Percentiles rank a stretch among this genome's conserved stretches.
Conservation (phyloP, 2,329 filamentous ascomycete species). For the Niveomyces coronatus region DNA sequence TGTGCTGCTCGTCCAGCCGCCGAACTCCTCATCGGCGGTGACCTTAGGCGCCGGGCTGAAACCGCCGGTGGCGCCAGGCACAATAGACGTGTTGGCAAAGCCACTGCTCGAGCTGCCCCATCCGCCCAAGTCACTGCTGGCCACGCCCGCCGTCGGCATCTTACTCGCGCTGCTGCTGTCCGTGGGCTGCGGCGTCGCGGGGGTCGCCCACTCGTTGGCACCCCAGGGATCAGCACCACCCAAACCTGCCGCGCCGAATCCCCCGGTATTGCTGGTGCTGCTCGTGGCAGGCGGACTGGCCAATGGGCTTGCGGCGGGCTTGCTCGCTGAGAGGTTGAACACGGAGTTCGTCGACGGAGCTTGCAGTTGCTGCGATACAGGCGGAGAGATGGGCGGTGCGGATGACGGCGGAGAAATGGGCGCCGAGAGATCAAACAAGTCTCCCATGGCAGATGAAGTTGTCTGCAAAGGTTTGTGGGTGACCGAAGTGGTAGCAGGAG, state of each 20-base stretch:
- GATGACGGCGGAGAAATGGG: slow-evolving; percentile 36
- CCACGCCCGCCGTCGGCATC: too few species aligned
- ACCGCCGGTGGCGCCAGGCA: slow-evolving; percentile 53
- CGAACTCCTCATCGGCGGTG: slow-evolving; percentile 87
- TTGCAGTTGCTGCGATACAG: slow-evolving; percentile 29
- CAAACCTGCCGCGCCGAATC: slow-evolving; percentile 28
- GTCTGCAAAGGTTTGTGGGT: slow-evolving; percentile 31
- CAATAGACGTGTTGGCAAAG: slow-evolving; percentile 50
- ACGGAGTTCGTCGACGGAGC: slow-evolving; percentile 47
- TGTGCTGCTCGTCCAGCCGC: slow-evolving; percentile 77
- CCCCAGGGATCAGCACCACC: slow-evolving; percentile 70
- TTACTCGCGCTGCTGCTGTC: too few species aligned
- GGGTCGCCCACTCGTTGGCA: slow-evolving; percentile 68
- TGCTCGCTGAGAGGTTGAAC: slow-evolving; percentile 65
- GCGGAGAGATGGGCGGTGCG: slow-evolving; percentile 30
- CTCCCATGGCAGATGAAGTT: slow-evolving; percentile 54
- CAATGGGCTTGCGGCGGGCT: slow-evolving; percentile 22
- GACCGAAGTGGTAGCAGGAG: slow-evolving; percentile 23
- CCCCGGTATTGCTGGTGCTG: slow-evolving; percentile 20
- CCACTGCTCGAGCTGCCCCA: slow-evolving; percentile 40
- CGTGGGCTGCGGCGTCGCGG: slow-evolving; percentile 40
- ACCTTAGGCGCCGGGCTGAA: slow-evolving; percentile 59
- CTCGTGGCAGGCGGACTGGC: slow-evolving; percentile 31
- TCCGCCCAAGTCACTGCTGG: slow-evolving; percentile 51
- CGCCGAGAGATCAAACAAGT: slow-evolving; percentile 70